phyloP scores from a whole-genome alignment of 352 stramenopile genomes.

The Pythium apleroticum region DNA sequence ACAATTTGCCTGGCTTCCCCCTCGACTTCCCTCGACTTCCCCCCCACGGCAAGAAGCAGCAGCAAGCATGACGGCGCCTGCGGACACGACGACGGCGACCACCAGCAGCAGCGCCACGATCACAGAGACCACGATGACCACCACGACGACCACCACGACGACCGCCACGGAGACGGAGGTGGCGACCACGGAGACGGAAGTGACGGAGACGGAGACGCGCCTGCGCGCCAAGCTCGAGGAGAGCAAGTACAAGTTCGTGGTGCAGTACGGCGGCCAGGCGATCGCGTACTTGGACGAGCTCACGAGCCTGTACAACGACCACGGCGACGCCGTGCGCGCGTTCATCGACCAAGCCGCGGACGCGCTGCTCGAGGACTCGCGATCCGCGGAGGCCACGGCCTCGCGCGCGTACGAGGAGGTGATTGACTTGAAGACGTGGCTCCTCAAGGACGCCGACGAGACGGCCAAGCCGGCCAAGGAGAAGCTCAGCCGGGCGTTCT shows the following conservation, averaged over 20 bases:
- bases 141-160: constrained; percentile 31
- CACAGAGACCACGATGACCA: constrained; percentile 30
- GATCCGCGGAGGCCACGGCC: constrained; percentile 30
- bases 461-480: constrained; percentile 18
- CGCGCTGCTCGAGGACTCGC: constrained; percentile 54
- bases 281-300: constrained; percentile 70
- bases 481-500: constrained; percentile 44
- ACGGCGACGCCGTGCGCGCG: constrained; percentile 28
- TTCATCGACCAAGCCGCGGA: constrained; percentile 51
- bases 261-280: constrained; percentile 74
- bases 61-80: constrained; percentile 8
- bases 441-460: constrained; percentile 27
- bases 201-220: constrained; percentile 30
- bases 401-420: constrained; percentile 52
- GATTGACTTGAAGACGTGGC: constrained; percentile 57
- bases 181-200: constrained; percentile 21
- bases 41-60: not conserved
- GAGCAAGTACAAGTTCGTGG: constrained; percentile 34
- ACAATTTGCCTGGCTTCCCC: not conserved
- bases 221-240: constrained; percentile 9
- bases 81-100: constrained; percentile 12
- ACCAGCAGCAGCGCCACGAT: constrained; percentile 28
- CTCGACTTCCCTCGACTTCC: not conserved
- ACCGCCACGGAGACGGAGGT: constrained; percentile 29
- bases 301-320: constrained; percentile 42